Conservation (phyloP, 2,329 filamentous ascomycete species). For the Cryphonectria parasitica region DNA sequence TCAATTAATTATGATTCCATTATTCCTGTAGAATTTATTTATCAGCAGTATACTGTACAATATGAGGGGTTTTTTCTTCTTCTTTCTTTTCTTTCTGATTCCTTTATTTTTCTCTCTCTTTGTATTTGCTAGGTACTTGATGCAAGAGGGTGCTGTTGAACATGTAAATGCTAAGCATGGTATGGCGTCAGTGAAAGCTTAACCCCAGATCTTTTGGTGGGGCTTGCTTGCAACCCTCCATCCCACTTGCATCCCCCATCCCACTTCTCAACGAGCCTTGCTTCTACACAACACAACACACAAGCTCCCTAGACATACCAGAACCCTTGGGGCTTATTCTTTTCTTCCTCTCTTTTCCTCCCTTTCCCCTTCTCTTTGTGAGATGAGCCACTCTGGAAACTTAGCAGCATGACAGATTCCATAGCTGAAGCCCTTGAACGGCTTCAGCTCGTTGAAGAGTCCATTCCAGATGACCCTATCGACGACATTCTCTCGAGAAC, state of each 20-base stretch:
- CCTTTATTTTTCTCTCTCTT: too few species aligned
- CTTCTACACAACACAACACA: background rate
- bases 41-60: background rate
- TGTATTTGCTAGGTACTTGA: background rate
- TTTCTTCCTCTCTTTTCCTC: background rate
- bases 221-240: constrained; percentile 19
- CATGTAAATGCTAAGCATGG: background rate
- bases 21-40: background rate
- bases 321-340: background rate
- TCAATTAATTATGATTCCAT: background rate
- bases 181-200: constrained; percentile 21
- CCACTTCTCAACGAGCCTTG: background rate
- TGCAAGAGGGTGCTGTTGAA: background rate
- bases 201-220: constrained; percentile 25
- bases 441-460: constrained; percentile 48
- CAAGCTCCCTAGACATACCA: background rate
- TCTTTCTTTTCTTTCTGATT: background rate
- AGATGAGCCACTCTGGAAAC: background rate
- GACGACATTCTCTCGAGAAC: constrained; percentile 61
- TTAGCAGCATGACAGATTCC: constrained; percentile 36
- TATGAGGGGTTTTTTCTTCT: background rate
- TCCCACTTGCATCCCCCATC: constrained; percentile 17
- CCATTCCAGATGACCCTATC: constrained; percentile 45
- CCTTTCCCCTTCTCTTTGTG: background rate
- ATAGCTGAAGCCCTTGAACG: constrained; percentile 55